Conservation (phyloP, 2,329 filamentous ascomycete genomes). For the Ceratocystis huliohia region DNA sequence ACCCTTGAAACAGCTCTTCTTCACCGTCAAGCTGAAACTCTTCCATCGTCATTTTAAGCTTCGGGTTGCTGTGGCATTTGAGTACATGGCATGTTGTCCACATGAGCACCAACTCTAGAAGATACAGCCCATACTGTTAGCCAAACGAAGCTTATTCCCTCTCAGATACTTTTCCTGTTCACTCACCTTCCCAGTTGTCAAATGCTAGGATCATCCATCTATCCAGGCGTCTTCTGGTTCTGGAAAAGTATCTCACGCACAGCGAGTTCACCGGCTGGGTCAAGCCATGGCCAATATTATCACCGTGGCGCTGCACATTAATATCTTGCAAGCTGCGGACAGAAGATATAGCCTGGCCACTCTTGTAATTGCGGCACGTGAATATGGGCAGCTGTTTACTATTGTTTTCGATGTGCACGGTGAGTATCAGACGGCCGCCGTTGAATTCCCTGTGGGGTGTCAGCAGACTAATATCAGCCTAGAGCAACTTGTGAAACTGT, state of each 20-base stretch:
- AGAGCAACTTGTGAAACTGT: no score
- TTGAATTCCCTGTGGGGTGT: background rate
- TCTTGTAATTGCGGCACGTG: background rate
- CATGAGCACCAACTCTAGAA: conserved; percentile 9
- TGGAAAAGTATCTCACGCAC: background rate
- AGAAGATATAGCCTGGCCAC: background rate
- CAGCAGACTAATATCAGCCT: background rate
- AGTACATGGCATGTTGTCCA: conserved; percentile 33
- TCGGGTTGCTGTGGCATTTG: conserved; percentile 32
- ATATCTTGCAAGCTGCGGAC: background rate
- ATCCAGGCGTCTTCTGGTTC: background rate
- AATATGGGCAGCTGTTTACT: background rate
- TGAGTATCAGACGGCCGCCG: background rate
- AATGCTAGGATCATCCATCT: background rate
- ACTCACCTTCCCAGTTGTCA: conserved; percentile 3
- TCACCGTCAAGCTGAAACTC: conserved; percentile 30
- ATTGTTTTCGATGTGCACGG: background rate
- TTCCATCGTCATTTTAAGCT: conserved; percentile 29
- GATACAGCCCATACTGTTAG: background rate
- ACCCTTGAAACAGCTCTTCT: conserved; percentile 44
- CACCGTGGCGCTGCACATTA: background rate
- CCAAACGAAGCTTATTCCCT: background rate
- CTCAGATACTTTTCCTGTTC: background rate
- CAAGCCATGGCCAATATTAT: background rate
- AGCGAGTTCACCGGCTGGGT: background rate